A percentile compares a stretch with the other conserved stretches of the same genome.
These are phyloP conservation scores for Suillus discolor DNA, from an alignment of 768 basidiomycete genomes.

Conservation along the genomic window DNA sequence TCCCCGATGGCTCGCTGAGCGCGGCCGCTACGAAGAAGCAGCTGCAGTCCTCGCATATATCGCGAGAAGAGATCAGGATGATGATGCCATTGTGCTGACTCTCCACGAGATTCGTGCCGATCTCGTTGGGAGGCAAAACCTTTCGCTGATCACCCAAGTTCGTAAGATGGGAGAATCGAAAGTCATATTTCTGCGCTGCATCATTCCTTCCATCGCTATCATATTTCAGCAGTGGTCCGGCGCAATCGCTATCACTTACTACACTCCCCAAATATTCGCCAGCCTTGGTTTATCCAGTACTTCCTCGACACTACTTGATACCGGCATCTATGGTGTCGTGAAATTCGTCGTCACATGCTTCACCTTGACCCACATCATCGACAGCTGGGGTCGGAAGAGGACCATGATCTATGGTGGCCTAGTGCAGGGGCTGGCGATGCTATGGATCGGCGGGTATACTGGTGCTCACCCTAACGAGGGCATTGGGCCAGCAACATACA, in stretches of 20 bases:
- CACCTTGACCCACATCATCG: slow-evolving; percentile 40
- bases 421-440: slow-evolving; percentile 37
- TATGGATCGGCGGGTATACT: slow-evolving; percentile 37
- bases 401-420: slow-evolving; percentile 39
- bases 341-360: slow-evolving; percentile 36
- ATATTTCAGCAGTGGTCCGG: slow-evolving; percentile 45
- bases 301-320: slow-evolving; percentile 38
- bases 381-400: slow-evolving; percentile 41
- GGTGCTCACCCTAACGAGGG: slow-evolving; percentile 30
- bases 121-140: slow-evolving; percentile 32
- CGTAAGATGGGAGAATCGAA: slow-evolving; percentile 36
- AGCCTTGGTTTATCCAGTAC: slow-evolving; percentile 36
- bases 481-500: slow-evolving; percentile 34
- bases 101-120: slow-evolving; percentile 39
- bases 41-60: slow-evolving; percentile 33
- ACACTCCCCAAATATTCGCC: slow-evolving; percentile 39
- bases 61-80: slow-evolving; percentile 23
- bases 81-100: slow-evolving; percentile 32
- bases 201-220: slow-evolving; percentile 35
- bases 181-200: slow-evolving; percentile 30
- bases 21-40: slow-evolving; percentile 36
- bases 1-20: slow-evolving; percentile 43
- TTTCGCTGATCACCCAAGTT: slow-evolving; percentile 29
- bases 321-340: slow-evolving; percentile 44
- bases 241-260: slow-evolving; percentile 46